Evolutionary conservation across 1,284 basidiomycete species (phyloP).

Genomic region (Athelia psychrophila): DNA sequence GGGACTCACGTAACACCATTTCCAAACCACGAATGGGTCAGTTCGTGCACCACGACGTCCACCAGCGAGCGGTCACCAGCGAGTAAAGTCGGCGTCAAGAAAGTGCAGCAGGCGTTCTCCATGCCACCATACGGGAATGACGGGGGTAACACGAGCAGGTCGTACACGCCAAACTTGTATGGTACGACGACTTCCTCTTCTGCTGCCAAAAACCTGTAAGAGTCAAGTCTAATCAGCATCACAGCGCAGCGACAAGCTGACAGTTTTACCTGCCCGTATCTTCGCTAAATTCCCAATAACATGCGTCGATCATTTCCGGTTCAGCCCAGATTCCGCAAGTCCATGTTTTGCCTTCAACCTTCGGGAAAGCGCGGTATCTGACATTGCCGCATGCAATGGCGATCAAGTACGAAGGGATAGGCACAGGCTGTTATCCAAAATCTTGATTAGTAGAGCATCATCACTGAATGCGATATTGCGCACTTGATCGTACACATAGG

Average conservation of each 20-base stretch:
- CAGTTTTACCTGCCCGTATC: conserved; percentile 69
- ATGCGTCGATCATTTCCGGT: conserved; percentile 76
- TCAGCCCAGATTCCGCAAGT: conserved; percentile 88
- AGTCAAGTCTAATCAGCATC: neutral
- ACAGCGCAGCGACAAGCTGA: neutral
- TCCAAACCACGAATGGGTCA: conserved; percentile 83
- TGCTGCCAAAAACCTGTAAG: conserved; percentile 63
- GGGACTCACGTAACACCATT: conserved; percentile 76
- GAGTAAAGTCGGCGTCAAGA: conserved; percentile 84
- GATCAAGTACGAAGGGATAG: conserved; percentile 85
- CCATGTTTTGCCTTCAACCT: conserved; percentile 66
- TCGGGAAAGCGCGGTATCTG: conserved; percentile 66
- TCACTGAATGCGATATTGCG: conserved; percentile 13
- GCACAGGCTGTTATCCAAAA: conserved; percentile 76
- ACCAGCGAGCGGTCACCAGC: conserved; percentile 84
- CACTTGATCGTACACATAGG: conserved; percentile 71
- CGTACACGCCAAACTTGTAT: conserved; percentile 90
- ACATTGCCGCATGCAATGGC: conserved; percentile 87
- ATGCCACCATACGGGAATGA: conserved; percentile 93
- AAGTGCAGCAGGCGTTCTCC: conserved; percentile 86
- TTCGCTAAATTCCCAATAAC: conserved; percentile 87
- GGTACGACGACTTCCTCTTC: conserved; percentile 76
- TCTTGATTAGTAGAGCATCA: too few relatives aligned
- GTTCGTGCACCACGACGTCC: conserved; percentile 82
- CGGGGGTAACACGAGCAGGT: conserved; percentile 89